A percentile compares a stretch with the other conserved stretches of the same genome.
Evolutionary conservation across 352 stramenopile genomes (phyloP).

Genomic region (Globisporangium nagaii): DNA sequence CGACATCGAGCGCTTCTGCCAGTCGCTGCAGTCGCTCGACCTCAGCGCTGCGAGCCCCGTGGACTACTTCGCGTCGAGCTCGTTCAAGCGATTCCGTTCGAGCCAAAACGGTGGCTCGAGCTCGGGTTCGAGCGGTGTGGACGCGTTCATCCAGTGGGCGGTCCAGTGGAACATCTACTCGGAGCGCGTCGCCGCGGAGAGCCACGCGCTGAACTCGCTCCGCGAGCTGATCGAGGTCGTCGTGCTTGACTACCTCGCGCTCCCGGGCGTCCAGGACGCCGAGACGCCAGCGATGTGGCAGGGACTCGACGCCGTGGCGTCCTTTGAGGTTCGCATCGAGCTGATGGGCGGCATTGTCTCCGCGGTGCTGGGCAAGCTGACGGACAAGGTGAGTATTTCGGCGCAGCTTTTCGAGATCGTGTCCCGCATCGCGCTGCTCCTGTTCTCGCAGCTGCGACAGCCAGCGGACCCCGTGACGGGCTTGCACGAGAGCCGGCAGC

Average conservation of each 20-base stretch:
- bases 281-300: conserved; percentile 49
- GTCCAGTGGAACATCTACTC: conserved; percentile 85
- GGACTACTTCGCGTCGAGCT: conserved; percentile 28
- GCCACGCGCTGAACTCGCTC: conserved; percentile 70
- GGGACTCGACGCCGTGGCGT: conserved; percentile 49
- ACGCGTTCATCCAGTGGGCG: conserved; percentile 69
- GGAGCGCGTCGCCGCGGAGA: conserved; percentile 74
- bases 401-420: conserved; percentile 79
- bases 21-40: conserved; percentile 54
- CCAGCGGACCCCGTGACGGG: conserved; percentile 5
- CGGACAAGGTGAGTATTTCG: conserved; percentile 35
- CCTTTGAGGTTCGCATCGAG: conserved; percentile 47
- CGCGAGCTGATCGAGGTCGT: conserved; percentile 76
- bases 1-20: conserved; percentile 68
- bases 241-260: conserved; percentile 63
- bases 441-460: conserved; percentile 47
- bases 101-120: conserved; percentile 28
- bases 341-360: conserved; percentile 61
- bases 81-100: conserved; percentile 58
- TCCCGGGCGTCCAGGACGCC: conserved; percentile 32
- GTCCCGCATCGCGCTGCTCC: conserved; percentile 52
- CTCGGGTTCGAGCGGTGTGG: conserved; percentile 30
- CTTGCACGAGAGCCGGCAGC: conserved; percentile 15
- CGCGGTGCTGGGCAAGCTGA: conserved; percentile 59
- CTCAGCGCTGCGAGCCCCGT: conserved; percentile 31